Evolutionary conservation across 345 rosid genomes (phyloP).

Genomic region (Isatis tinctoria): DNA sequence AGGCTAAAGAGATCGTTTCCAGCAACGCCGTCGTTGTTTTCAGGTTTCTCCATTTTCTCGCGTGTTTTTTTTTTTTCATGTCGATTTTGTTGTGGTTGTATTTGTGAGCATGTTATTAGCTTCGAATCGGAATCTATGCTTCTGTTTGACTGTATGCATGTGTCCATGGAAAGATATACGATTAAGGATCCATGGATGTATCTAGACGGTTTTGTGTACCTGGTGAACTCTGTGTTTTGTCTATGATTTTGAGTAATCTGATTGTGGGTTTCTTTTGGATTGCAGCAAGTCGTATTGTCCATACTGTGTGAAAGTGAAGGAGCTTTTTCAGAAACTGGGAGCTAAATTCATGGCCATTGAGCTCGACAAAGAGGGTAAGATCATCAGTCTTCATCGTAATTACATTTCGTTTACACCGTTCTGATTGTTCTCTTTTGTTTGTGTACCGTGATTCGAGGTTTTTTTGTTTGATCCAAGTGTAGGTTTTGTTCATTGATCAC

Average conservation of each 20-base stretch:
- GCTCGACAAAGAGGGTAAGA: constrained; percentile 57
- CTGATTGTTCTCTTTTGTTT: too few species aligned
- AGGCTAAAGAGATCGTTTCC: constrained; percentile 59
- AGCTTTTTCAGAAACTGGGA: constrained; percentile 53
- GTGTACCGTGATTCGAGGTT: too few species aligned
- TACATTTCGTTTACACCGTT: neutral
- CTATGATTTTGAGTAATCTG: neutral
- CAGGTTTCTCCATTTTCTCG: constrained; percentile 34
- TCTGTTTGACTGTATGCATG: neutral
- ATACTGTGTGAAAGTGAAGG: constrained; percentile 56
- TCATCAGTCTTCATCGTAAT: neutral
- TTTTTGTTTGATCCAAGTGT: neutral
- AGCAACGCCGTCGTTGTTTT: constrained; percentile 66
- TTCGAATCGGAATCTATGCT: neutral
- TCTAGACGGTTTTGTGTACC: constrained; percentile 12
- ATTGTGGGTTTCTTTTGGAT: neutral
- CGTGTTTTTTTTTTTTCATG: neutral
- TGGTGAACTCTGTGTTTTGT: neutral
- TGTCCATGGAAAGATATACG: neutral
- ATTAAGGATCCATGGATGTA: constrained; percentile 8
- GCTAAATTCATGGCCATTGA: constrained; percentile 52
- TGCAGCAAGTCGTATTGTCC: constrained; percentile 74
- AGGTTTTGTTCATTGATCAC: neutral
- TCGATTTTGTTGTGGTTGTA: neutral
- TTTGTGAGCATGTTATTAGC: neutral